Evolutionary conservation across 2,329 filamentous ascomycete species (phyloP).

Genomic region (Diaporthe ilicicola): DNA sequence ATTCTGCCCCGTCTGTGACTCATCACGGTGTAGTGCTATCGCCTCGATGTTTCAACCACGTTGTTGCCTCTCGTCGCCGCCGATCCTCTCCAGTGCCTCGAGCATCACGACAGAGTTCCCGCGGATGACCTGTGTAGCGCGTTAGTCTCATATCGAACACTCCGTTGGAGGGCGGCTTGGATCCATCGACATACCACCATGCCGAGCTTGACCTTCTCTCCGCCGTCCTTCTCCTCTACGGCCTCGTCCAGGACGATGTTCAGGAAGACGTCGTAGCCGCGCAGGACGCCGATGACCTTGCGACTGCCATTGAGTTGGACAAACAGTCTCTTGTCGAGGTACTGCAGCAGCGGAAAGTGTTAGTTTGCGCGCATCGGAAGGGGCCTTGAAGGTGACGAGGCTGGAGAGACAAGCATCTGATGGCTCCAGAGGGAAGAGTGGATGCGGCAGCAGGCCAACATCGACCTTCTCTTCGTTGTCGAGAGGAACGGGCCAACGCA

Average conservation of each 20-base stretch:
- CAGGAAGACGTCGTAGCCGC: conserved; percentile 98
- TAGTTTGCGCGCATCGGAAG: neutral
- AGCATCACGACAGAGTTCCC: conserved; percentile 99
- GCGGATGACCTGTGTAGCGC: conserved; percentile 77
- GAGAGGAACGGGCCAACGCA: conserved; percentile 46
- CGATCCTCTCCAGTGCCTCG: conserved; percentile 78
- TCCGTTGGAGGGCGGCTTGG: neutral
- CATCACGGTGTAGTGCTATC: neutral
- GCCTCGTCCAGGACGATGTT: conserved; percentile 98
- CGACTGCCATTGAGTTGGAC: conserved; percentile 97
- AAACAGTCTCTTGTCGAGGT: conserved; percentile 98
- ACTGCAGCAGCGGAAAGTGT: conserved; percentile 64
- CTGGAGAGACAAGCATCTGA: neutral
- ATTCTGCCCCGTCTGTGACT: neutral
- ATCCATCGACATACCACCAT: conserved; percentile 78
- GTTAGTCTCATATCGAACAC: neutral
- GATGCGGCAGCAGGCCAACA: neutral
- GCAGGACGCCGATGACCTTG: conserved; percentile 92
- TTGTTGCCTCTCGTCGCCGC: conserved; percentile 63
- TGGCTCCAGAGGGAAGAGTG: conserved; percentile 8
- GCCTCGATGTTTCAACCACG: conserved; percentile 28
- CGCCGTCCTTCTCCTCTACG: conserved; percentile 90
- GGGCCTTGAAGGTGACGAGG: neutral
- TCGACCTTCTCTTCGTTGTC: neutral
- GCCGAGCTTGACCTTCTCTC: conserved; percentile 88